Evolutionary conservation across 73 alveolate genomes (phyloP), one percentile per base, ranked within the genome.

Genomic region (Symbiodinium pilosum): DNA sequence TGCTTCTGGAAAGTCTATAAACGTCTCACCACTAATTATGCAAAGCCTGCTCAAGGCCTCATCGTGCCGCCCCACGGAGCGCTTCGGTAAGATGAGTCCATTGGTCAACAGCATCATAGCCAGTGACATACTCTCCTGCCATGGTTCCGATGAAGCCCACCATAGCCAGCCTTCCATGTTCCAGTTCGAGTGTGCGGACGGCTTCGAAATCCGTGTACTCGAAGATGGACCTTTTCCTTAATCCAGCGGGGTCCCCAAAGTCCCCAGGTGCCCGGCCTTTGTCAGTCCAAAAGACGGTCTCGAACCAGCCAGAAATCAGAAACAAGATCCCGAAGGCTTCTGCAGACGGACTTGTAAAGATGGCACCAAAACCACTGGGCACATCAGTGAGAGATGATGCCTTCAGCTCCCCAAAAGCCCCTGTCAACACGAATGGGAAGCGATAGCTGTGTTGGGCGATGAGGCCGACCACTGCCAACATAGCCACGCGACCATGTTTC

Each of bases 11-110:
- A 51, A 51, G 68, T 51, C 68, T 51, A 51, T 51, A 51, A 51
- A 51, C 12, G 28, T 51, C 68, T 51, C 68, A 51, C 68, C 68
- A 51, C 68, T 51, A 51, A 51, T 51, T 51, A 51, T n/a, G n/a
- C n/a, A n/a, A 51, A 51, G 68, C 68, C 68, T 51, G 68, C 68
- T 51, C 68, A 2, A 24, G 68, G 68, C 68, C 68, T 51, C 68
- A 51, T 51, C 68, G 68, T 51, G 68, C 68, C 68, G 68, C 68
- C 68, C 68, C 68, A 51, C 68, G 68, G 68, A 51, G 68, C 68
- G 68, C 68, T 51, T 51, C 68, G 28, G 68, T 2, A 51, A 51
- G 68, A 51, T 51, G 68, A 51, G 68, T 51, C 68, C 68, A 51
- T 51, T 51, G 68, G 68, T 51, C 68, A 51, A 51, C 68, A 51